Base-by-base conservation (phyloP, 768 basidiomycete genomes). In the Pulveroboletus sp. region DNA sequence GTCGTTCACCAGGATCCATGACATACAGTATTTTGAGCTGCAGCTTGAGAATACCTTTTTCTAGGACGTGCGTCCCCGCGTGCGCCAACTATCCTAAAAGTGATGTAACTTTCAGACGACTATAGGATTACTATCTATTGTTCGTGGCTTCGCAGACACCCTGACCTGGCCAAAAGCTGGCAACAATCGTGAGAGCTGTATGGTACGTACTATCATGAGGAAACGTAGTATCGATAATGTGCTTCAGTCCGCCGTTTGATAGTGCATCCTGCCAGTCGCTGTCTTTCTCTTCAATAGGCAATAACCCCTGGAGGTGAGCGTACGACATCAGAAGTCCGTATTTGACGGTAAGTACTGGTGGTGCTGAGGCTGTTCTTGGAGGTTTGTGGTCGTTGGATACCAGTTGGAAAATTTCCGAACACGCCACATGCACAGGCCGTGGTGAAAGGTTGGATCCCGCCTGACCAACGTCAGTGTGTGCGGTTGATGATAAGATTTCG, bases 271-370 rank as follows among this genome's bases (percentile, higher is more conserved):
- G 51, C 74, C 74, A 76, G 17, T 68, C 67, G 7, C 37, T 26
- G 39, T 76, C 73, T 51, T 51, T 64, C 31, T 67, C 64, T 4
- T 37, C 53, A 6, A 51, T 42, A 31, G 64, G 53, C 3, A 56
- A 47, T n/a, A 62, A 36, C 23, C 57, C 51, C 42, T 68, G 74
- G 22, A 76, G 55, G 35, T 63, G 64, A 17, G 68, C 70, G 42
- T 71, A 76, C 9, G 75, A 69, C 52, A 63, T 41, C 29, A 76
- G 54, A 38, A 76, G 65, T 17, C 64, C 58, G 43, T 71, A 76
- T 61, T 75, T 77, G 63, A 69, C 49, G 53, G 41, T 37, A 43
- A 47, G 31, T 26, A 59, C 34, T 23, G 56, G 48, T 30, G 53
- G 45, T 45, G 35, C 41, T 17, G 49, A 42, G 41, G 38, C 30